A percentile compares a stretch with the other conserved stretches of the same genome.
phyloP scores from a whole-genome alignment of 768 basidiomycete genomes.

The Hebeloma cylindrosporum region DNA sequence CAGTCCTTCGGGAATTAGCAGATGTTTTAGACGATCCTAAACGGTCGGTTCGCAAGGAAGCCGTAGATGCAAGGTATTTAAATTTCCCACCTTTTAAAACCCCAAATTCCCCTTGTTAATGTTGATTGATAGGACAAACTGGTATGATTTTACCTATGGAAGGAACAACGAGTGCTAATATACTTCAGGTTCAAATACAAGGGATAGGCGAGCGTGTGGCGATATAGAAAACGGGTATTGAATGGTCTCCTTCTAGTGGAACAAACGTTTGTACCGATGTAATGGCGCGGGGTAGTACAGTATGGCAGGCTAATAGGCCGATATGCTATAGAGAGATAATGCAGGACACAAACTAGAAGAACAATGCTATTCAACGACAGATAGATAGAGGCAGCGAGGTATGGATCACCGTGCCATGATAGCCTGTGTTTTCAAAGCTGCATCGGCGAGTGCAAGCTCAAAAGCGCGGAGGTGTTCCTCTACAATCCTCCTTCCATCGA shows the following conservation, averaged over 20 bases:
- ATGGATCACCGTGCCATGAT: conserved; percentile 70
- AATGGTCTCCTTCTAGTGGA: conserved; percentile 29
- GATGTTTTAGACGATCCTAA: conserved; percentile 88
- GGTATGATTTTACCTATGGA: conserved; percentile 31
- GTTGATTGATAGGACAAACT: conserved; percentile 40
- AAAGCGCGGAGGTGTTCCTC: conserved; percentile 78
- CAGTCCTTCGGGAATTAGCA: conserved; percentile 72
- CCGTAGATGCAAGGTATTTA: conserved; percentile 71
- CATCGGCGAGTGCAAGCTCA: conserved; percentile 68
- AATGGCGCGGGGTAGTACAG: conserved; percentile 28
- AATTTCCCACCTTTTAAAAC: neutral
- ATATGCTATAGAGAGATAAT: conserved; percentile 33
- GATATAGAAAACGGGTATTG: conserved; percentile 19
- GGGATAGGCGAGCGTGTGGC: conserved; percentile 37
- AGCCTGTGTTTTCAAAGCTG: conserved; percentile 71
- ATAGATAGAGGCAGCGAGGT: conserved; percentile 10
- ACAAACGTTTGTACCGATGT: conserved; percentile 16
- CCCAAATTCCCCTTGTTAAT: conserved; percentile 1
- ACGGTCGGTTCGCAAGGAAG: conserved; percentile 78
- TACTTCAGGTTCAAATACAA: conserved; percentile 57
- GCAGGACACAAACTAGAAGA: conserved; percentile 8
- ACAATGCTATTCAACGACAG: conserved; percentile 7
- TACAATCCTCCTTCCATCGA: conserved; percentile 74
- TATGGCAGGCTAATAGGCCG: conserved; percentile 29
- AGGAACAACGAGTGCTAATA: conserved; percentile 23